These are phyloP conservation scores for Ogataea neopini DNA, from an alignment of 805 yeast species.

Conservation along the genomic window DNA sequence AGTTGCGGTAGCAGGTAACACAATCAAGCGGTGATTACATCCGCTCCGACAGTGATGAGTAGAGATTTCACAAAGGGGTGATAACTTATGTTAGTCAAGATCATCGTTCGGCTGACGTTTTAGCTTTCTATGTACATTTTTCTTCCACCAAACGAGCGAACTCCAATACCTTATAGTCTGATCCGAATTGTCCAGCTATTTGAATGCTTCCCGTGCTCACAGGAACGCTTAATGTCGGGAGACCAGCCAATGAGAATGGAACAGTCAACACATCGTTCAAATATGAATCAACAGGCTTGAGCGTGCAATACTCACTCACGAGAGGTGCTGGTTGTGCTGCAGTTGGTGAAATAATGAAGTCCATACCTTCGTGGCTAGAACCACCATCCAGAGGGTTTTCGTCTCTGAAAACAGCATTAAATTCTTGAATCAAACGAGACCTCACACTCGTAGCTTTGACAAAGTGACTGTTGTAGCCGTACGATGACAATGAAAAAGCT, in stretches of 20 bases:
- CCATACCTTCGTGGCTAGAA: constrained; percentile 47
- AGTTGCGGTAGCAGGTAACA: too few relatives aligned
- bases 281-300: constrained; percentile 56
- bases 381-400: constrained; percentile 41
- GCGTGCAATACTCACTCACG: constrained; percentile 19
- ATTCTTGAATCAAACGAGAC: constrained; percentile 57
- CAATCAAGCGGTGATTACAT: too few relatives aligned
- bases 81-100: too few relatives aligned
- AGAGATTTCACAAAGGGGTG: too few relatives aligned
- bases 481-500: constrained; percentile 79
- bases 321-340: constrained; percentile 54
- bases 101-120: too few relatives aligned
- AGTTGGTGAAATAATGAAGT: constrained; percentile 75
- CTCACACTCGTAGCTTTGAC: constrained; percentile 73
- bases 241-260: constrained; percentile 89
- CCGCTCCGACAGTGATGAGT: too few relatives aligned
- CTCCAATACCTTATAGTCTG: constrained; percentile 63
- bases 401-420: constrained; percentile 60
- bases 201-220: constrained; percentile 61
- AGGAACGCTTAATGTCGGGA: constrained; percentile 85
- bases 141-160: constrained; percentile 19
- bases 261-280: constrained; percentile 83
- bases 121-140: not conserved
- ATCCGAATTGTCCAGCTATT: constrained; percentile 82
- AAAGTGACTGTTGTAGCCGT: constrained; percentile 70